Evolutionary conservation across 768 basidiomycete species (phyloP), one percentile per base, ranked within the genome.

Genomic region (Suillus subaureus): DNA sequence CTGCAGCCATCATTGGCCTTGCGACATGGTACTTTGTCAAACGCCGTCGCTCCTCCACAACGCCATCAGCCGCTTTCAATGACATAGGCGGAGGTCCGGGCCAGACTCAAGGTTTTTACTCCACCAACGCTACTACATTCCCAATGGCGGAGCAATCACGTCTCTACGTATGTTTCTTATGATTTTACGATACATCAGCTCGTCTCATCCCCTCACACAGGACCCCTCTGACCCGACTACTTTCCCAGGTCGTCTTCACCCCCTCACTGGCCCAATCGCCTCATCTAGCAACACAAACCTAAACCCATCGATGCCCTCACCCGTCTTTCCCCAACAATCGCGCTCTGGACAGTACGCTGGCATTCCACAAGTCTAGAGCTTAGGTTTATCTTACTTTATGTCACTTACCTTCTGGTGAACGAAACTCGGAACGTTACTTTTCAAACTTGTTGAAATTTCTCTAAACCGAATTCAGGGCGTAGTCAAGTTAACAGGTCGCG

Each of bases 1-100:
- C 85, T 16, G 82, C 79, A 9, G 67, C 84, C 54, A 74, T 87
- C 13, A 80, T 70, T 6, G 82, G 73, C 1, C 68, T 70, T 7
- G 49, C 75, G 9, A 69, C 81, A 61, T 88, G 83, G 79, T 79
- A 82, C 67, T 67, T 76, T 37, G 72, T 68, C 42, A 73, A 52
- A 47, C 77, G 68, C 39, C 73, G 70, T 21, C 76, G 75, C 45
- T 67, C 78, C 61, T 68, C 64, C 57, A 56, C 47, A 28, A 51
- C 70, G 39, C 64, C 69, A 9, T 69, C 74, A 16, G 66, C 69
- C 12, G 64, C 71, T 8, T 68, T 65, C 61, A 37, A 21, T 18
- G 11, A 35, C 35, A 3, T 7, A 21, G 35, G 23, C 6, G 13
- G 15, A 15, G 58, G 33, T 21, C 40, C 65, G 21, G 43, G 21